Percentiles rank a stretch among this genome's conserved stretches.
Evolutionary conservation across 192 early-diverging fungal species (phyloP).

Genomic region (Backusella circina): DNA sequence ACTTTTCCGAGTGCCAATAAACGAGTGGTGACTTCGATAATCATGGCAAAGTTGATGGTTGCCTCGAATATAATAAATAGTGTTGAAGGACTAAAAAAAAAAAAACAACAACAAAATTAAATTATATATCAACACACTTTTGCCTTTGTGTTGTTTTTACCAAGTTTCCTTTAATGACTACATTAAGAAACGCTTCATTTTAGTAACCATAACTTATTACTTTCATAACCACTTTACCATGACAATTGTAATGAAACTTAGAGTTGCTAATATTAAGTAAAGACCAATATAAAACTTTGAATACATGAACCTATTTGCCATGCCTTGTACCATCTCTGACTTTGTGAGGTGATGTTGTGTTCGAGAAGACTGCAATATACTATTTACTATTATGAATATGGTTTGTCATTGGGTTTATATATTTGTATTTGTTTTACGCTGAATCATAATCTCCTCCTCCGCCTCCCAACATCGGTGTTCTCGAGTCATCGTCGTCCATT

Average conservation of each 20-base stretch:
- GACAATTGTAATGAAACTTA: constrained; percentile 50
- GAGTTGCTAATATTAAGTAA: constrained; percentile 46
- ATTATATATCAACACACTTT: not conserved
- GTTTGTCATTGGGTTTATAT: no score
- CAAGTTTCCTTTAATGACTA: constrained; percentile 42
- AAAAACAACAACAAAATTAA: constrained; percentile 5
- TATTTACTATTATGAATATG: not conserved
- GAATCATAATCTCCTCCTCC: not conserved
- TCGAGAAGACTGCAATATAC: constrained; percentile 9
- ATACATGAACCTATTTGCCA: constrained; percentile 59
- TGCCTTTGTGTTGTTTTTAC: constrained; percentile 16
- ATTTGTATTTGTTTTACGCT: not conserved
- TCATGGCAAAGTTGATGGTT: constrained; percentile 73
- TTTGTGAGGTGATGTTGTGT: constrained; percentile 50
- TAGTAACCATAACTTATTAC: not conserved
- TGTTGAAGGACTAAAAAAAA: constrained; percentile 50
- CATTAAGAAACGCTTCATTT: not conserved
- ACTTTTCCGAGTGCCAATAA: constrained; percentile 62
- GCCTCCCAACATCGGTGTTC: not conserved
- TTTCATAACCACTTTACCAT: constrained; percentile 28
- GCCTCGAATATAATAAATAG: constrained; percentile 70
- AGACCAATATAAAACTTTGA: constrained; percentile 55
- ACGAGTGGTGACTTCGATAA: constrained; percentile 64
- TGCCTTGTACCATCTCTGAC: constrained; percentile 48
- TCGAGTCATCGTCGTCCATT: not conserved